Evolutionary conservation across 2,329 filamentous ascomycete species (phyloP).

Genomic region (Neopestalotiopsis rosae): DNA sequence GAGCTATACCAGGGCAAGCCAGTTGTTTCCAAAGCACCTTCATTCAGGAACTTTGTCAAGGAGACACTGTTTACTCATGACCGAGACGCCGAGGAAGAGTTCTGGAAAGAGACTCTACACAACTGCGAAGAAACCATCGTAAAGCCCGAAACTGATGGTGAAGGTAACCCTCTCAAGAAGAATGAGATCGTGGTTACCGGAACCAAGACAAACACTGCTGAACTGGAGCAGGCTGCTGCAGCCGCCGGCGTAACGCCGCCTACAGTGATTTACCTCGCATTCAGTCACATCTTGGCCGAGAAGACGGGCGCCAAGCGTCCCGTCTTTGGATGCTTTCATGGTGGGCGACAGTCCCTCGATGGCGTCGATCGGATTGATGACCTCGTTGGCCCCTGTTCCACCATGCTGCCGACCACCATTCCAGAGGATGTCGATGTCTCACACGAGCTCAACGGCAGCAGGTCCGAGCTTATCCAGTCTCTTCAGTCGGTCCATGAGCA

Average conservation of each 20-base stretch:
- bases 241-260: slow-evolving; percentile 15
- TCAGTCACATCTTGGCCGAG: slow-evolving; percentile 16
- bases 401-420: slow-evolving; percentile 21
- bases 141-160: slow-evolving; percentile 13
- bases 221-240: slow-evolving; percentile 13
- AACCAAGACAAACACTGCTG: slow-evolving; percentile 6
- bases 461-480: slow-evolving; percentile 6
- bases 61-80: slow-evolving; percentile 16
- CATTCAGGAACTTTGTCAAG: slow-evolving; percentile 18
- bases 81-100: slow-evolving; percentile 11
- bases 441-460: slow-evolving; percentile 14
- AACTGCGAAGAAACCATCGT: slow-evolving; percentile 18
- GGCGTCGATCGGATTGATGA: slow-evolving; percentile 16
- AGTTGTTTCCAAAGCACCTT: slow-evolving; percentile 14
- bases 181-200: slow-evolving; percentile 14
- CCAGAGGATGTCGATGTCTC: slow-evolving; percentile 14
- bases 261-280: slow-evolving; percentile 20
- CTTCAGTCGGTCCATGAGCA: slow-evolving; percentile 17
- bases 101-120: slow-evolving; percentile 11
- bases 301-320: slow-evolving; percentile 20
- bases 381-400: slow-evolving; percentile 21
- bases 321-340: slow-evolving; percentile 20
- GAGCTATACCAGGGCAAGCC: slow-evolving; percentile 30
- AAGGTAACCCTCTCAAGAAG: slow-evolving; percentile 14
- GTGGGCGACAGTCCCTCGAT: slow-evolving; percentile 17